Conservation (phyloP, 192 early-diverging fungal species). For the Gonapodya prolifera region DNA sequence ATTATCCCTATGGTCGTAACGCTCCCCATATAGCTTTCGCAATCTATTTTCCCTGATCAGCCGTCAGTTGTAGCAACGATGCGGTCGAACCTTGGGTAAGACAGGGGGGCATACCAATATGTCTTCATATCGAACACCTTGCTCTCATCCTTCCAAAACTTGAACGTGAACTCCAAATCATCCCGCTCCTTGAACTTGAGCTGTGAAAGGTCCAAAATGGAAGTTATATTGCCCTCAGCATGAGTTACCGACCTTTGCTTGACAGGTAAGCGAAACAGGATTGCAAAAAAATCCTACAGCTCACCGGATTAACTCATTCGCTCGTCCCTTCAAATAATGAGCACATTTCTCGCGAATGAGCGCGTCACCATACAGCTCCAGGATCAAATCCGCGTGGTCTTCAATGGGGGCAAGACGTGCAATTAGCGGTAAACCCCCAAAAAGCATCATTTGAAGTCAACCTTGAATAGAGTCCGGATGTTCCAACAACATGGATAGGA, state of each 20-base stretch:
- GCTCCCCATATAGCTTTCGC: conserved; percentile 14
- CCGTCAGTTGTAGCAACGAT: not conserved
- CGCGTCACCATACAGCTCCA: conserved; percentile 41
- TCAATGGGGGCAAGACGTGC: not conserved
- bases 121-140: conserved; percentile 17
- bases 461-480: conserved; percentile 6
- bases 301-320: conserved; percentile 23
- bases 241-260: conserved; percentile 22
- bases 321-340: conserved; percentile 12
- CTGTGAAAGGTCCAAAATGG: conserved; percentile 23
- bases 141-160: conserved; percentile 36
- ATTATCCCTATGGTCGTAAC: conserved; percentile 37
- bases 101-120: conserved; percentile 12
- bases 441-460: conserved; percentile 11
- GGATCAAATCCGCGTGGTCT: conserved; percentile 29
- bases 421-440: not conserved
- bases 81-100: not conserved
- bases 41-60: conserved; percentile 25
- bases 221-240: conserved; percentile 14
- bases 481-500: conserved; percentile 26
- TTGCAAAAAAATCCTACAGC: not conserved
- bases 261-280: not conserved
- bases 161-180: conserved; percentile 39
- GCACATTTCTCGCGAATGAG: conserved; percentile 24
- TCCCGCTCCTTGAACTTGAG: conserved; percentile 39